phyloP scores from a whole-genome alignment of 2,329 filamentous ascomycete genomes.

The Paecilomyces sp. region DNA sequence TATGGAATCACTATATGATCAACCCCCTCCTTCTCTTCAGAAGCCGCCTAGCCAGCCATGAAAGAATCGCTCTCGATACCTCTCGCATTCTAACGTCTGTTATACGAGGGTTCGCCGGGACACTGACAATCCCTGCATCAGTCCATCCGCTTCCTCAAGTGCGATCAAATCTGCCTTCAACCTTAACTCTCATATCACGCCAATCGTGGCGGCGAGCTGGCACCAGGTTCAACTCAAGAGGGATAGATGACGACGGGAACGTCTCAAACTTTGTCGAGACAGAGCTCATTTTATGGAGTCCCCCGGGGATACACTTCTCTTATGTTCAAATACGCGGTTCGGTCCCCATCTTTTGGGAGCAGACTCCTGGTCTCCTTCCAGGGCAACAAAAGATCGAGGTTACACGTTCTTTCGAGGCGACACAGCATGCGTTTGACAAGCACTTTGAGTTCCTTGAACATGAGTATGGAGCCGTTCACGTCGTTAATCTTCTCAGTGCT shows the following conservation, averaged over 20 bases:
- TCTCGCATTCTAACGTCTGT: conserved; percentile 87
- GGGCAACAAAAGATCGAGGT: conserved; percentile 92
- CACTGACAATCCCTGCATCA: conserved; percentile 73
- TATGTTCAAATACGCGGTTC: conserved; percentile 91
- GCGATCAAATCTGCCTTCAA: conserved; percentile 68
- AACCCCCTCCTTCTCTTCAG: conserved; percentile 84
- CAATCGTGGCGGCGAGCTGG: conserved; percentile 86
- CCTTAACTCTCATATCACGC: conserved; percentile 82
- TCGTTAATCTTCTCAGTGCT: conserved; percentile 89
- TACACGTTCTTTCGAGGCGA: conserved; percentile 80
- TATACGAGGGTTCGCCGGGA: conserved; percentile 85
- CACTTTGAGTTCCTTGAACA: conserved; percentile 85
- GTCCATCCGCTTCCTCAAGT: conserved; percentile 62
- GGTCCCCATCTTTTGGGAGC: conserved; percentile 96
- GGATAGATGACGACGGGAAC: conserved; percentile 94
- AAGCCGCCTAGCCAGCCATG: conserved; percentile 65
- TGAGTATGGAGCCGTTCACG: conserved; percentile 82
- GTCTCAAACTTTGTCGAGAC: conserved; percentile 99
- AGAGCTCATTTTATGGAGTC: conserved; percentile 85
- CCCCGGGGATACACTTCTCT: conserved; percentile 72
- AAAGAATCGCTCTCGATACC: conserved; percentile 72
- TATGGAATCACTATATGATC: conserved; percentile 99
- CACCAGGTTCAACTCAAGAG: conserved; percentile 92
- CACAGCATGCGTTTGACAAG: conserved; percentile 89
- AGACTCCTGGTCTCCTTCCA: conserved; percentile 76